Percentiles rank a stretch among this genome's conserved stretches.
phyloP scores from a whole-genome alignment of 805 yeast genomes.

The Ogataea nitratoaversa region DNA sequence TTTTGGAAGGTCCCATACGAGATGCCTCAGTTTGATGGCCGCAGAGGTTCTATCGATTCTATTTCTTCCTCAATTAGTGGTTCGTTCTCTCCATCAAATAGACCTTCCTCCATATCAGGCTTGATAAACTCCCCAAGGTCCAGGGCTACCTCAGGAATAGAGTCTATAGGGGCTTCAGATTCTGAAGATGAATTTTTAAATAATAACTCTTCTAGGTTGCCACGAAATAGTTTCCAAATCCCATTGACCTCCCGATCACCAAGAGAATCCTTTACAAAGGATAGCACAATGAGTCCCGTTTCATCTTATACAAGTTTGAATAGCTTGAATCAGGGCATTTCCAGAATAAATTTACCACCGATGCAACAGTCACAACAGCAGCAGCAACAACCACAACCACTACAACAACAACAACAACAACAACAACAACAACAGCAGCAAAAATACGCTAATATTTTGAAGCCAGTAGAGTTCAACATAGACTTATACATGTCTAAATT shows the following conservation, averaged over 20 bases:
- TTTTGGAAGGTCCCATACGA: constrained; percentile 65
- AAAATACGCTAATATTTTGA: constrained; percentile 19
- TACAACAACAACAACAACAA: constrained; percentile 10
- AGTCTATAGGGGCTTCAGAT: constrained; percentile 28
- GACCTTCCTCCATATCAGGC: constrained; percentile 19
- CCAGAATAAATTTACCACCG: constrained; percentile 12
- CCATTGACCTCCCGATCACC: constrained; percentile 22
- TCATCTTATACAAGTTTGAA: constrained; percentile 23
- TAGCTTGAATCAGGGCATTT: constrained; percentile 21
- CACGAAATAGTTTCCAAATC: constrained; percentile 22
- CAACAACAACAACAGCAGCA: constrained; percentile 14
- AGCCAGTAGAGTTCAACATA: constrained; percentile 31
- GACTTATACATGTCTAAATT: constrained; percentile 39
- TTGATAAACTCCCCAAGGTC: constrained; percentile 13
- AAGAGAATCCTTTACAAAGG: constrained; percentile 17
- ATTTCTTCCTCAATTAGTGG: constrained; percentile 43
- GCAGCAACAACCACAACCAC: too few species aligned
- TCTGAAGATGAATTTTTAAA: constrained; percentile 31
- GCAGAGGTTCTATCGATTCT: constrained; percentile 46
- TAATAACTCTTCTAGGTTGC: constrained; percentile 18
- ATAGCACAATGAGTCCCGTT: constrained; percentile 21
- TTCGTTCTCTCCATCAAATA: constrained; percentile 21
- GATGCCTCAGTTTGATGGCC: constrained; percentile 35
- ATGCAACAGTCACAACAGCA: constrained; percentile 4
- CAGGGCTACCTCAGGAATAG: constrained; percentile 17